Conservation (phyloP, 768 basidiomycete species). For the Tricholoma matsutake region DNA sequence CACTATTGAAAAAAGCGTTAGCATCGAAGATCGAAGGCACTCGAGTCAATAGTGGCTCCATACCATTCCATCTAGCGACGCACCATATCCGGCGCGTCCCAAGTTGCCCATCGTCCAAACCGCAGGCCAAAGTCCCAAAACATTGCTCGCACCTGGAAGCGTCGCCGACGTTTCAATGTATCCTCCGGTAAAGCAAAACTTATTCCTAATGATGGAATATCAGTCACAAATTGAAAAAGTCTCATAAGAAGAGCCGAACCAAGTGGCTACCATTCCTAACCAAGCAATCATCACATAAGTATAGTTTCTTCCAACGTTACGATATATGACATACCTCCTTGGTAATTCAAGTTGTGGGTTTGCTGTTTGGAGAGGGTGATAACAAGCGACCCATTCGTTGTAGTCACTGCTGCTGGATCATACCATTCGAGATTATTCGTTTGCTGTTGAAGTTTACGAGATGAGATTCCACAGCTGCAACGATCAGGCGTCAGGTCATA, state of each 20-base stretch:
- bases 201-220: conserved; percentile 53
- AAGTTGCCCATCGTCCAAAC: conserved; percentile 76
- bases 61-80: conserved; percentile 77
- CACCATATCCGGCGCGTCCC: conserved; percentile 81
- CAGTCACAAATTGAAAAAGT: conserved; percentile 28
- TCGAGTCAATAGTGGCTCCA: conserved; percentile 10
- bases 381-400: conserved; percentile 66
- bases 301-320: conserved; percentile 22
- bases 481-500: conserved; percentile 15
- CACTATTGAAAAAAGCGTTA: conserved; percentile 42
- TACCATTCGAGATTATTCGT: conserved; percentile 85
- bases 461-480: background rate
- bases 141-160: conserved; percentile 63
- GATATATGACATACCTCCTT: conserved; percentile 48
- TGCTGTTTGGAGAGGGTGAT: conserved; percentile 63
- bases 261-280: conserved; percentile 43
- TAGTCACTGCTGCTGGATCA: conserved; percentile 77
- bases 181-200: conserved; percentile 88
- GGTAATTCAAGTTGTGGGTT: conserved; percentile 69
- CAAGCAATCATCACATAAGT: conserved; percentile 12
- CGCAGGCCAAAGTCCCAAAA: conserved; percentile 76
- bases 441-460: conserved; percentile 32
- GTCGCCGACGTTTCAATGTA: conserved; percentile 63
- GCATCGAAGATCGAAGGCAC: background rate
- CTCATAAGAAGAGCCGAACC: conserved; percentile 23